phyloP scores from a whole-genome alignment of 1,284 basidiomycete genomes.

The Microbotryomycetes sp. region DNA sequence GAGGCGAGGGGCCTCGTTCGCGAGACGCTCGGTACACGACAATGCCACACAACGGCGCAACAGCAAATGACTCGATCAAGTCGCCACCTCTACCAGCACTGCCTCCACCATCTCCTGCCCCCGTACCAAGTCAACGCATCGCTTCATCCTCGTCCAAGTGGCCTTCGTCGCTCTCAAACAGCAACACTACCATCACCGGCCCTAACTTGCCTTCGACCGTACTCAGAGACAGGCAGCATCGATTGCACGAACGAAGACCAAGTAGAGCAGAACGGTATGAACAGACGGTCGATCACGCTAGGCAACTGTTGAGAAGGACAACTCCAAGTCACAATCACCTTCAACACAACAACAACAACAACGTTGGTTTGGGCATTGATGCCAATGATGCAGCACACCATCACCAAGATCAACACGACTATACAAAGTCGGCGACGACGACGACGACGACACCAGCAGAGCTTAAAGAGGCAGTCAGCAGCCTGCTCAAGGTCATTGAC shows the following conservation, averaged over 20 bases:
- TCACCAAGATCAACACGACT: not conserved
- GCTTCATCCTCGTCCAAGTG: too few species aligned
- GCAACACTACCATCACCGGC: too few species aligned
- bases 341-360: not conserved
- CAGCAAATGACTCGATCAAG: too few species aligned
- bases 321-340: not conserved
- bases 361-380: constrained; percentile 3
- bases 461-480: constrained; percentile 22
- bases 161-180: too few species aligned
- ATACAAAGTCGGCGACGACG: not conserved
- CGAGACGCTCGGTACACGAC: too few species aligned
- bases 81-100: not conserved
- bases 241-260: constrained; percentile 10
- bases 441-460: not conserved
- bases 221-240: too few species aligned
- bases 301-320: constrained; percentile 5
- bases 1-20: too few species aligned
- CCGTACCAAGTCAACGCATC: too few species aligned
- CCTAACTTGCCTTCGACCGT: not conserved
- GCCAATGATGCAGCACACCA: not conserved
- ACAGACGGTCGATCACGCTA: constrained; percentile 15
- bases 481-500: constrained; percentile 27
- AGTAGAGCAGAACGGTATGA: constrained; percentile 29
- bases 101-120: not conserved
- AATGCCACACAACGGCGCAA: too few species aligned